Evolutionary conservation across 192 early-diverging fungal species (phyloP), one percentile per base, ranked within the genome.

Genomic region (Coemansia sp.): DNA sequence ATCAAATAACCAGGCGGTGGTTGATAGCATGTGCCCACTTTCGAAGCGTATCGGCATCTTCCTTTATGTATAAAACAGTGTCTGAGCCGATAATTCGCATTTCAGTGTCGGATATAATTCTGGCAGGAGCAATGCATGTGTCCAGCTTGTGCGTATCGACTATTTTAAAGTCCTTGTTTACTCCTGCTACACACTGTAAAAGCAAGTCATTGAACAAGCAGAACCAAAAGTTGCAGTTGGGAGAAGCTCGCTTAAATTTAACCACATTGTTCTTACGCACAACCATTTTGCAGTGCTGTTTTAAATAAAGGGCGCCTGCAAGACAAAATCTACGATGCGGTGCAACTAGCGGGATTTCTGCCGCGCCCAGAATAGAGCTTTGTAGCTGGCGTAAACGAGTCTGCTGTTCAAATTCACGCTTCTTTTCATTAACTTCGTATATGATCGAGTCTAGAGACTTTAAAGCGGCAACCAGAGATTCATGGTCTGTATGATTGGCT

Each of bases 371-470:
- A 43, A 77, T 60, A 15, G 85, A 79, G 33, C 87, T 84, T 35
- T 82, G 74, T 26, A 90, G 63, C 35, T 77, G 82, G 54, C 79
- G 72, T 18, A 72, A 51, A 36, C 71, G 81, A 31, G 83, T 74
- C 53, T 82, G 80, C 35, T 79, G 52, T 48, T 78, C 74, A 63
- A 64, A 66, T 63, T 56, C 87, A 59, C 80, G 87, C 81, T 84
- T 92, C 61, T 81, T 88, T 37, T 94, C 94, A 73, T 98, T 97
- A 5, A 90, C 88, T 26, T 92, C 84, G 35, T 81, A 81, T 5
- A 94, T 84, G 15, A 86, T 81, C 8, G 59, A 54, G 46, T 88
- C 80, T 0, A 94, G 81, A 49, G 86, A 85, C n/a, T 76, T 81
- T 7, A 85, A 65, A 11, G 92, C 93, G 21, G 70, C 55, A 40